phyloP scores from a whole-genome alignment of 1,139 yeast species.

The Debaryomyces coudertii region DNA sequence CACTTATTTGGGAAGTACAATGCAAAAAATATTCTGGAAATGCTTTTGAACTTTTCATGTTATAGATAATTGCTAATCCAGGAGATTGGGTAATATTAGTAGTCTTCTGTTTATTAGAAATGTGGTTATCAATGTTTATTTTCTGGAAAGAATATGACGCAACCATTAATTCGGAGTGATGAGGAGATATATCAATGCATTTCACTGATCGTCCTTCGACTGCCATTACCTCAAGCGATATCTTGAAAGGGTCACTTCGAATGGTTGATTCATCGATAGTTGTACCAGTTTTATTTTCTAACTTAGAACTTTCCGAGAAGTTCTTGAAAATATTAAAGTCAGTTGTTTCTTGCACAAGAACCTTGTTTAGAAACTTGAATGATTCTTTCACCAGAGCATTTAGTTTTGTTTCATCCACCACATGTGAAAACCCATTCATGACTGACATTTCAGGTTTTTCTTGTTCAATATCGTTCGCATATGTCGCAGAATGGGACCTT shows the following conservation, averaged over 20 bases:
- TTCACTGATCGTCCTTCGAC: conserved; percentile 31
- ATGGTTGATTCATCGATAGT: neutral
- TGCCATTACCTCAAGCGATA: neutral
- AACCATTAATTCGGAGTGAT: conserved; percentile 45
- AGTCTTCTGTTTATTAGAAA: neutral
- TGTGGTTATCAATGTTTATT: neutral
- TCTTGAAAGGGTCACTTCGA: conserved; percentile 4
- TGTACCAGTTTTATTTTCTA: neutral
- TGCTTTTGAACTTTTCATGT: conserved; percentile 18
- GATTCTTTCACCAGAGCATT: conserved; percentile 22
- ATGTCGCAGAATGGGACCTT: neutral
- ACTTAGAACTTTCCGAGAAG: conserved; percentile 14
- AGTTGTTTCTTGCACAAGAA: conserved; percentile 15
- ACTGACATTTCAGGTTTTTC: neutral
- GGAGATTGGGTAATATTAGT: conserved; percentile 20
- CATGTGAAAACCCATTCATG: neutral
- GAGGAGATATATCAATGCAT: conserved; percentile 45
- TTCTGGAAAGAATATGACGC: conserved; percentile 28
- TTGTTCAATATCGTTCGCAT: no score
- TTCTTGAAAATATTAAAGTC: conserved; percentile 15
- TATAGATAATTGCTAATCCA: conserved; percentile 44
- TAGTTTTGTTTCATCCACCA: conserved; percentile 10
- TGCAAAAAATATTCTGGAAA: conserved; percentile 55
- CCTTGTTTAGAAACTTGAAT: conserved; percentile 21
- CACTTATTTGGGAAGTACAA: conserved; percentile 44